Evolutionary conservation across 306 rosid species (phyloP).

Genomic region (Arachis stenosperma): DNA sequence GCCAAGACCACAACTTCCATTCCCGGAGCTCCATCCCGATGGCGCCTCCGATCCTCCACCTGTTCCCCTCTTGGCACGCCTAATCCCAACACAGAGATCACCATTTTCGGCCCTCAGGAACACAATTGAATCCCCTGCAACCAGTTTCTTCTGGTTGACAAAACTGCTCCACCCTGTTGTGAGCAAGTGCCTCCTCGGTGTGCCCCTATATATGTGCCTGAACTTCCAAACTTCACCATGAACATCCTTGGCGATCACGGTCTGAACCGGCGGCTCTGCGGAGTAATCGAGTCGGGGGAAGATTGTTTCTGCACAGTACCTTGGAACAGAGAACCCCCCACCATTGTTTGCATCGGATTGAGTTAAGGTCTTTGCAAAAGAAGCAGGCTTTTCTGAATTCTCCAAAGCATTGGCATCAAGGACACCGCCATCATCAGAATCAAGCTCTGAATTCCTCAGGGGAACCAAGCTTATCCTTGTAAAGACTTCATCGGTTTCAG

Average conservation of each 20-base stretch:
- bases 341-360: conserved; percentile 99
- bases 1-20: conserved; percentile 41
- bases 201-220: conserved; percentile 90
- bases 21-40: conserved; percentile 68
- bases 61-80: conserved; percentile 75
- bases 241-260: conserved; percentile 84
- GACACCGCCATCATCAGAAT: conserved; percentile 42
- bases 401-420: conserved; percentile 45
- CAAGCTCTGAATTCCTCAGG: conserved; percentile 49
- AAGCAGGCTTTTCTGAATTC: conserved; percentile 73
- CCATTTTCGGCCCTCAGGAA: conserved; percentile 80
- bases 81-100: conserved; percentile 81
- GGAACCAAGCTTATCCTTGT: conserved; percentile 63
- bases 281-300: conserved; percentile 88
- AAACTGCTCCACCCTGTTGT: conserved; percentile 98
- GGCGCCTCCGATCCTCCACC: conserved; percentile 53
- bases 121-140: conserved; percentile 95
- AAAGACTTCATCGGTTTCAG: conserved; percentile 86
- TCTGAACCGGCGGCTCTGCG: conserved; percentile 97
- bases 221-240: conserved; percentile 95
- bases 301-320: conserved; percentile 95
- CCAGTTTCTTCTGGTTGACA: conserved; percentile 94
- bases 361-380: conserved; percentile 91
- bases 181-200: conserved; percentile 89
- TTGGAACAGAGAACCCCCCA: conserved; percentile 95